Evolutionary conservation across 148 eudicot species (phyloP).

Genomic region (Rhododendron kiyosumense): DNA sequence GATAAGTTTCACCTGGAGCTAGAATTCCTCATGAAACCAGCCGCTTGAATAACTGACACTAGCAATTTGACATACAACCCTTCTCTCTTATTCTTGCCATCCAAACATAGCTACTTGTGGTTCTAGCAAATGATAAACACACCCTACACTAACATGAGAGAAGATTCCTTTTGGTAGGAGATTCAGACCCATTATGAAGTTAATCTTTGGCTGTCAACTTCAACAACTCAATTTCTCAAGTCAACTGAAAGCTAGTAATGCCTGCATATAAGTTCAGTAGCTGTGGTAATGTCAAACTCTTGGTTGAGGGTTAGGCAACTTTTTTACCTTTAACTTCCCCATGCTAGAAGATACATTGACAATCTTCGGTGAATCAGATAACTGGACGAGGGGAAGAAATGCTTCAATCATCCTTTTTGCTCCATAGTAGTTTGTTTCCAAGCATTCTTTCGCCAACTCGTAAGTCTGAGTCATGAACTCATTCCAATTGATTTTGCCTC

Average conservation of each 20-base stretch:
- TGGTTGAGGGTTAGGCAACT: neutral
- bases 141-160: neutral
- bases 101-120: too few relatives aligned
- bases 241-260: neutral
- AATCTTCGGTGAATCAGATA: slow-evolving; percentile 47
- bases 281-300: neutral
- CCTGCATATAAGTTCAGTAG: neutral
- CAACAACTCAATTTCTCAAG: neutral
- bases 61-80: neutral
- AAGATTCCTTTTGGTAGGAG: neutral
- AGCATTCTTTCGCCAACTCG: slow-evolving; percentile 34
- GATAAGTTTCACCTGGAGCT: neutral
- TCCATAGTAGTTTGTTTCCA: slow-evolving; percentile 52
- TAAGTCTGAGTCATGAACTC: slow-evolving; percentile 13
- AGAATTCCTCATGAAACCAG: neutral
- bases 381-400: slow-evolving; percentile 40
- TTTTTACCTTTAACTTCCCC: slow-evolving; percentile 36
- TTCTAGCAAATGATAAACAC: neutral
- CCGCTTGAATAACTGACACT: neutral
- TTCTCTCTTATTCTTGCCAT: neutral
- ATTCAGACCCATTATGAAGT: neutral
- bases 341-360: slow-evolving; percentile 39
- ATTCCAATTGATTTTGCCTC: neutral
- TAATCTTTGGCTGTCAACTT: neutral
- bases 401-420: slow-evolving; percentile 36